A percentile compares a stretch with the other conserved stretches of the same genome.
These are phyloP conservation scores for Penicillium lagena DNA, from an alignment of 495 filamentous ascomycete genomes.

Conservation along the genomic window DNA sequence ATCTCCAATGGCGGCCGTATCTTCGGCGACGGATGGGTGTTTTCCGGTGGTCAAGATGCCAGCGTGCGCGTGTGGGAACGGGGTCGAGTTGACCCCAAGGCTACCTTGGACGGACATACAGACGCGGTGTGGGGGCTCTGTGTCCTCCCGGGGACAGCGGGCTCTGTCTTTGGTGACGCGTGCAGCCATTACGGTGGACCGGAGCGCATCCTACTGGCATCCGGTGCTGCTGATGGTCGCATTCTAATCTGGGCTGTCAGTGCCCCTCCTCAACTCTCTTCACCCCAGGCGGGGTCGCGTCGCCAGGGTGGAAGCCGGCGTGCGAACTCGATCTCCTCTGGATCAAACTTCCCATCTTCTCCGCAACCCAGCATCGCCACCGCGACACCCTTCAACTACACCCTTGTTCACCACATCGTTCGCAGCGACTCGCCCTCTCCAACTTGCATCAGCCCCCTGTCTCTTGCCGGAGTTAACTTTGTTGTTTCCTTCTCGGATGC, in stretches of 20 bases:
- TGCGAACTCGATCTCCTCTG: slow-evolving; percentile 84
- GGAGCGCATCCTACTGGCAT: slow-evolving; percentile 84
- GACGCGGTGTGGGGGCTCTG: slow-evolving; percentile 96
- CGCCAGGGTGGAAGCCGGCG: slow-evolving; percentile 70
- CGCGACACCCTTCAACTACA: slow-evolving; percentile 57
- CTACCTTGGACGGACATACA: slow-evolving; percentile 87
- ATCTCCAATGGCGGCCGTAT: slow-evolving; percentile 84
- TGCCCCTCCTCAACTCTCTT: slow-evolving; percentile 76
- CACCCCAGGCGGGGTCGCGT: slow-evolving; percentile 66
- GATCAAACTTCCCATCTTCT: slow-evolving; percentile 80
- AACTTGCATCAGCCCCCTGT: slow-evolving; percentile 86
- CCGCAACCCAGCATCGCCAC: slow-evolving; percentile 83
- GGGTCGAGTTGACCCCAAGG: slow-evolving; percentile 89
- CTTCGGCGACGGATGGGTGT: slow-evolving; percentile 91
- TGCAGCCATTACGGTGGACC: slow-evolving; percentile 62
- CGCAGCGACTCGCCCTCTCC: slow-evolving; percentile 69
- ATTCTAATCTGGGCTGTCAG: slow-evolving; percentile 93
- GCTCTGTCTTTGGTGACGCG: slow-evolving; percentile 67
- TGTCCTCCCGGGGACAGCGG: slow-evolving; percentile 79
- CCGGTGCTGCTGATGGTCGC: slow-evolving; percentile 84
- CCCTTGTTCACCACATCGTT: slow-evolving; percentile 76
- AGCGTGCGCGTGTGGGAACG: slow-evolving; percentile 93
- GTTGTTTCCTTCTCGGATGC: slow-evolving; percentile 90
- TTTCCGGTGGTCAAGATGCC: slow-evolving; percentile 92
- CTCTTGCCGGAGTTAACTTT: slow-evolving; percentile 80